Evolutionary conservation across 2,329 filamentous ascomycete species (phyloP).

Genomic region (Colletotrichum noveboracense): DNA sequence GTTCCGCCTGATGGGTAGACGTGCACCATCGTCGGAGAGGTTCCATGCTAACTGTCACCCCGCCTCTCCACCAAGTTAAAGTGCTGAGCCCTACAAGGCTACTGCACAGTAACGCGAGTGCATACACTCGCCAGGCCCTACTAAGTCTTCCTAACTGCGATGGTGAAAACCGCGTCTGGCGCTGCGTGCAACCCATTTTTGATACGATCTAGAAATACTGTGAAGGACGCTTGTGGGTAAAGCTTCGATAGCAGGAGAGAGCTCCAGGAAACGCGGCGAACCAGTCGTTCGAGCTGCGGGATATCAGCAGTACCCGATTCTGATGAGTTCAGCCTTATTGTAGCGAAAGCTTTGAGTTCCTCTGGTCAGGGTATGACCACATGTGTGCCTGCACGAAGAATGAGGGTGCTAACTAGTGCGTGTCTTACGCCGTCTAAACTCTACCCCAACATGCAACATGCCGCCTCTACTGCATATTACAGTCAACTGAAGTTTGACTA

Average conservation of each 20-base stretch:
- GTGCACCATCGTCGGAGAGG: background rate
- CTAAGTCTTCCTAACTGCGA: background rate
- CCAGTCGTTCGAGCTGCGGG: background rate
- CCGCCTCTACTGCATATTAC: background rate
- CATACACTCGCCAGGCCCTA: background rate
- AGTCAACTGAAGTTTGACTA: background rate
- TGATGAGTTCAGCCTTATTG: background rate
- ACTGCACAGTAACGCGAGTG: background rate
- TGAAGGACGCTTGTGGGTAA: background rate
- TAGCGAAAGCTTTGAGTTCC: background rate
- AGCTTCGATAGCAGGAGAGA: background rate
- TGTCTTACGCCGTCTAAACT: background rate
- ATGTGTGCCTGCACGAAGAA: background rate
- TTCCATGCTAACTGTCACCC: background rate
- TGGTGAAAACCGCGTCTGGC: background rate
- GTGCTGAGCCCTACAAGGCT: background rate
- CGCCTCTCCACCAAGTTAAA: background rate
- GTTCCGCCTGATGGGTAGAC: background rate
- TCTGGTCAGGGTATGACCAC: background rate
- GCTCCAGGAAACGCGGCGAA: background rate
- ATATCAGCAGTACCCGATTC: background rate
- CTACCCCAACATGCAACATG: background rate
- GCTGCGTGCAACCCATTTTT: background rate
- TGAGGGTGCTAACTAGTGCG: background rate
- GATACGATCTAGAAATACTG: background rate